Conservation (phyloP, 768 basidiomycete genomes). For the Sistotremastrum suecicum region DNA sequence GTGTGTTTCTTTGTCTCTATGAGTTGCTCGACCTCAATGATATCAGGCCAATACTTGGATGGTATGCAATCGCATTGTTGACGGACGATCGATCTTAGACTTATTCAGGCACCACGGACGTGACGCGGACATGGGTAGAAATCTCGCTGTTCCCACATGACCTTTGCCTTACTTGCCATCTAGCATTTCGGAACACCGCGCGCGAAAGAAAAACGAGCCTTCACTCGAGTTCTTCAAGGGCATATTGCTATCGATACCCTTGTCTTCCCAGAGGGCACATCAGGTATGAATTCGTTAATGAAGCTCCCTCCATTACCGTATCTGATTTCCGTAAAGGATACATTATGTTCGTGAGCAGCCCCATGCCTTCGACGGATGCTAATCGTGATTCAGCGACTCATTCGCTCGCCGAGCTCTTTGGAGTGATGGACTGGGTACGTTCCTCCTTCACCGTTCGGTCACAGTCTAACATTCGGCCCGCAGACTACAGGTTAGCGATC, state of each 20-base stretch:
- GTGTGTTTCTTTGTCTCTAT: not conserved
- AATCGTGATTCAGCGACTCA: slow-evolving; percentile 40
- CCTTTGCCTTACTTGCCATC: not conserved
- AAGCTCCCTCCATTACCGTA: not conserved
- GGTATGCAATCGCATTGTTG: slow-evolving; percentile 22
- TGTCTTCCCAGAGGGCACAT: slow-evolving; percentile 70
- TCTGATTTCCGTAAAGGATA: slow-evolving; percentile 27
- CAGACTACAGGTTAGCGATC: slow-evolving; percentile 40
- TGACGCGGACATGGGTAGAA: slow-evolving; percentile 74
- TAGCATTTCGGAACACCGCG: slow-evolving; percentile 85
- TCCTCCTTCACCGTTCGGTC: slow-evolving; percentile 4
- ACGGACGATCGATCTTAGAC: too few species aligned
- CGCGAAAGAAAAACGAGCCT: slow-evolving; percentile 70
- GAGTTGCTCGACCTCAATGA: not conserved
- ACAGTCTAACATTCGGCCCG: not conserved
- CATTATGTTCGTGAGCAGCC: slow-evolving; percentile 28
- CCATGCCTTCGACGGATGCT: not conserved
- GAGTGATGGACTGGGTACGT: slow-evolving; percentile 73
- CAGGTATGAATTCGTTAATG: slow-evolving; percentile 34
- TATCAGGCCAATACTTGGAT: slow-evolving; percentile 66
- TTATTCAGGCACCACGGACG: slow-evolving; percentile 58
- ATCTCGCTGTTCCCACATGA: not conserved
- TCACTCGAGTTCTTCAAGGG: slow-evolving; percentile 84
- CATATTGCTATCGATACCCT: slow-evolving; percentile 82
- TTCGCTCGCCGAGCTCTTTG: slow-evolving; percentile 70